A percentile compares a stretch with the other conserved stretches of the same genome.
phyloP scores from a whole-genome alignment of 2,329 filamentous ascomycete species.

The Arthrobotrys musiformis region DNA sequence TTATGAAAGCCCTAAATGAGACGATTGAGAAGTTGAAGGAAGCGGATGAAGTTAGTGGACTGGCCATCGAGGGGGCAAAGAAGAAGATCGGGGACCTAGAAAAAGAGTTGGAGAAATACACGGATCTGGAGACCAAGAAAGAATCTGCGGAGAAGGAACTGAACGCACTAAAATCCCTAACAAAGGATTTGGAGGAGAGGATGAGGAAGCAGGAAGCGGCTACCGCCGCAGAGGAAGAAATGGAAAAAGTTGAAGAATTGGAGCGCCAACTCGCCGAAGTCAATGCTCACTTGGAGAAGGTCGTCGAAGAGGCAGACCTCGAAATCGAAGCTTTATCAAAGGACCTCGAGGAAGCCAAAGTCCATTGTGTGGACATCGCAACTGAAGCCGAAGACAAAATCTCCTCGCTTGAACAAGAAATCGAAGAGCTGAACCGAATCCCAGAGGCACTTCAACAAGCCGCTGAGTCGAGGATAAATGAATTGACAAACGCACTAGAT shows the following conservation, averaged over 20 bases:
- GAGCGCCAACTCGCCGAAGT: constrained; percentile 27
- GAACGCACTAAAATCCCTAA: background rate
- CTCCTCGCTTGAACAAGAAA: constrained; percentile 16
- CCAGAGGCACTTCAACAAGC: constrained; percentile 24
- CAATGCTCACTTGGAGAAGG: constrained; percentile 21
- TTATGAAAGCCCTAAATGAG: constrained; percentile 51
- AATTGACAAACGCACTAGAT: background rate
- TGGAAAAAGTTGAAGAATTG: constrained; percentile 13
- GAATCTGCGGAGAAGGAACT: constrained; percentile 23
- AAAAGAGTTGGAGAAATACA: constrained; percentile 24
- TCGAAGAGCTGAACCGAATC: constrained; percentile 1
- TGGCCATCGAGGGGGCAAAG: constrained; percentile 32
- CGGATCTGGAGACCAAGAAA: constrained; percentile 18
- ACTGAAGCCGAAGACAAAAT: constrained; percentile 41
- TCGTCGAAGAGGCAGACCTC: constrained; percentile 38
- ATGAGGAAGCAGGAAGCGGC: constrained; percentile 26
- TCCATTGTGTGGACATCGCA: constrained; percentile 36
- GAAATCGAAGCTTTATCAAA: constrained; percentile 43
- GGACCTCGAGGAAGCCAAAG: constrained; percentile 45
- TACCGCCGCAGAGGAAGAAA: constrained; percentile 13
- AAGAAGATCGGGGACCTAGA: constrained; percentile 31
- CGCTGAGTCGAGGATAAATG: constrained; percentile 1
- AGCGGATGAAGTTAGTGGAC: constrained; percentile 40
- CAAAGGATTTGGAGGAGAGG: constrained; percentile 31
- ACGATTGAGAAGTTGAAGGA: constrained; percentile 35